Percentiles rank a stretch among this genome's conserved stretches.
Conservation (phyloP, 768 basidiomycete genomes). For the Chiua virens region DNA sequence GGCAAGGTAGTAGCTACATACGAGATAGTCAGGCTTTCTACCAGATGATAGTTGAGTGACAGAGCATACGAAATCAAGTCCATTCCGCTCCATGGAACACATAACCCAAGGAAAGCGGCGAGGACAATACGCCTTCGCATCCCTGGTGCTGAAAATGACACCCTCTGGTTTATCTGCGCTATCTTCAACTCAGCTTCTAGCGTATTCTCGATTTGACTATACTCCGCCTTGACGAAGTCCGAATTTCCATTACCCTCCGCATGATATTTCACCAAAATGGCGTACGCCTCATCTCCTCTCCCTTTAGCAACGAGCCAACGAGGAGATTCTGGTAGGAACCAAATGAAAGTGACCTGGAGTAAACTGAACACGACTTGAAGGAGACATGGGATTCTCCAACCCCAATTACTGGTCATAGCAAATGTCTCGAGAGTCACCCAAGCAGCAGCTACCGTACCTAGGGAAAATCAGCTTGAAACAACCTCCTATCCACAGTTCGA, state of each 20-base stretch:
- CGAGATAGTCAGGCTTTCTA: neutral
- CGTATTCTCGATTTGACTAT: slow-evolving; percentile 54
- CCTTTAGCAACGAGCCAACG: slow-evolving; percentile 63
- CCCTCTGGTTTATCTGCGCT: neutral
- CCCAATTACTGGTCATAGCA: slow-evolving; percentile 55
- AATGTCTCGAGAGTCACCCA: slow-evolving; percentile 63
- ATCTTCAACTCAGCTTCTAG: slow-evolving; percentile 32
- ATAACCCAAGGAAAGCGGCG: slow-evolving; percentile 8
- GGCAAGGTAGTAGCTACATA: slow-evolving; percentile 9
- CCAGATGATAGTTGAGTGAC: neutral
- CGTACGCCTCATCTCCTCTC: slow-evolving; percentile 46
- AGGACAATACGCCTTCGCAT: slow-evolving; percentile 19
- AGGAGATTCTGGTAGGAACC: slow-evolving; percentile 62
- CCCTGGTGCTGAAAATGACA: slow-evolving; percentile 1
- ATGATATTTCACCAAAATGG: slow-evolving; percentile 55
- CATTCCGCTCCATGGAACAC: slow-evolving; percentile 8
- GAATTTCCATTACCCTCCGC: slow-evolving; percentile 52
- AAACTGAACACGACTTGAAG: slow-evolving; percentile 54
- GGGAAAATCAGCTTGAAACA: neutral
- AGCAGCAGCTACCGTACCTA: slow-evolving; percentile 37
- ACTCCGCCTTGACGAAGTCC: slow-evolving; percentile 59
- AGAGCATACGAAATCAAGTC: slow-evolving; percentile 9
- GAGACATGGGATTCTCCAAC: slow-evolving; percentile 61
- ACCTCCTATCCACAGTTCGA: neutral
- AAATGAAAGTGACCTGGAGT: slow-evolving; percentile 55